Conservation (phyloP, 2,329 filamentous ascomycete genomes). For the Trichoderma sp. region DNA sequence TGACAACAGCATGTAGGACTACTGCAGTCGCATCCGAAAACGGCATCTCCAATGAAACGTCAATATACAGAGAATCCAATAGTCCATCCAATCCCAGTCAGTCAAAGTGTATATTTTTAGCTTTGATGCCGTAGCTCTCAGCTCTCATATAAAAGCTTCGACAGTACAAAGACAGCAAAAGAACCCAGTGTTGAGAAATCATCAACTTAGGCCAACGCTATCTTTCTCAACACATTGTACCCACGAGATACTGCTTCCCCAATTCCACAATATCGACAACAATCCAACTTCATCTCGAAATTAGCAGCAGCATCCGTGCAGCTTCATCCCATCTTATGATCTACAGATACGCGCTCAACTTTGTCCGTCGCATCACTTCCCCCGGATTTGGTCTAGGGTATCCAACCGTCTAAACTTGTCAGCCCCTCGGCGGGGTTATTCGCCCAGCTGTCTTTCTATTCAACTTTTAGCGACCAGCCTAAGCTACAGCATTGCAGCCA, state of each 20-base stretch:
- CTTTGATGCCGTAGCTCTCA: background rate
- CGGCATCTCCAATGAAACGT: background rate
- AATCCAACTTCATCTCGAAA: background rate
- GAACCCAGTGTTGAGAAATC: too few relatives aligned
- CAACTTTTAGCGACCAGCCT: background rate
- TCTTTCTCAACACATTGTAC: background rate
- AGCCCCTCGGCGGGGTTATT: slow-evolving; percentile 17
- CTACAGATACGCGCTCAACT: background rate
- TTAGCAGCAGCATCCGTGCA: background rate
- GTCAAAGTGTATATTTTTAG: background rate
- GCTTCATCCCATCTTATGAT: background rate
- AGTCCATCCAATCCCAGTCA: background rate
- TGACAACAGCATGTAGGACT: background rate
- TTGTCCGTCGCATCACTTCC: background rate
- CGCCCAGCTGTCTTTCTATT: background rate
- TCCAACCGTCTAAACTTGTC: background rate
- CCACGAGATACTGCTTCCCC: background rate
- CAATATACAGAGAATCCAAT: background rate
- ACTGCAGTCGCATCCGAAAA: background rate
- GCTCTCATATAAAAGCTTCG: background rate
- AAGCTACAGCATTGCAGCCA: background rate
- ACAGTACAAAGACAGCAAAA: background rate
- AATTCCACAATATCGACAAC: background rate
- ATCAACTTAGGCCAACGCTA: background rate
- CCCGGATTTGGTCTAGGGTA: slow-evolving; percentile 14